These are phyloP conservation scores for Kazachstania taianensis DNA, from an alignment of 805 yeast species.

Conservation along the genomic window DNA sequence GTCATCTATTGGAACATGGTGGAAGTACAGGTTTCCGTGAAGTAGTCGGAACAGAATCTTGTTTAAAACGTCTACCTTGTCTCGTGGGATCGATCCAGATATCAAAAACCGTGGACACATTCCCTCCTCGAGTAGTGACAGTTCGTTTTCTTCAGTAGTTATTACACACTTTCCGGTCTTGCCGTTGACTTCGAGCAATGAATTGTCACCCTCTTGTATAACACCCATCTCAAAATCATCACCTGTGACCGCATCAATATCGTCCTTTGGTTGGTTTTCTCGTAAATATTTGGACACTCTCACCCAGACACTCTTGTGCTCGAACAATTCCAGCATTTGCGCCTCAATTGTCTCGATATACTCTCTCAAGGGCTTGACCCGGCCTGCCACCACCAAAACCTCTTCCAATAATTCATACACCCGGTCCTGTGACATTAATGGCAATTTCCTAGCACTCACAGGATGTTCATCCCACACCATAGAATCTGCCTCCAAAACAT, in stretches of 20 bases:
- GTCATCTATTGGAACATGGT: slow-evolving; percentile 61
- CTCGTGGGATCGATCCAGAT: slow-evolving; percentile 74
- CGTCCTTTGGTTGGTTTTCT: no score
- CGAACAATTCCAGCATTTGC: slow-evolving; percentile 10
- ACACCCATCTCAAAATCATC: no score
- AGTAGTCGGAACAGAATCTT: slow-evolving; percentile 85
- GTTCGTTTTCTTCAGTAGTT: slow-evolving; percentile 5
- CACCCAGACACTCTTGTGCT: no score
- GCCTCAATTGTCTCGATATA: slow-evolving; percentile 52
- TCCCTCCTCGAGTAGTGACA: slow-evolving; percentile 6
- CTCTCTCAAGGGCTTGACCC: slow-evolving; percentile 62
- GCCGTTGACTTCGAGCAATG: slow-evolving; percentile 18
- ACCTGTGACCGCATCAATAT: no score
- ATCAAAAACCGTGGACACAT: slow-evolving; percentile 26
- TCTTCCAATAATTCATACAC: slow-evolving; percentile 53
- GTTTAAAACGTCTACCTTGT: slow-evolving; percentile 59
- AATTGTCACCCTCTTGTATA: slow-evolving; percentile 20
- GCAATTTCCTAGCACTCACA: slow-evolving; percentile 15
- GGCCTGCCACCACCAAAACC: slow-evolving; percentile 57
- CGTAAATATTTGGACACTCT: no score
- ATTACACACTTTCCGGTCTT: slow-evolving; percentile 4
- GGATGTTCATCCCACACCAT: slow-evolving; percentile 29
- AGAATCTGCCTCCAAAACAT: slow-evolving; percentile 39
- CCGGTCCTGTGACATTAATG: slow-evolving; percentile 27
- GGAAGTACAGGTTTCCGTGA: slow-evolving; percentile 82